phyloP scores from a whole-genome alignment of 2,329 filamentous ascomycete species.

The Grosmannia clavigera region DNA sequence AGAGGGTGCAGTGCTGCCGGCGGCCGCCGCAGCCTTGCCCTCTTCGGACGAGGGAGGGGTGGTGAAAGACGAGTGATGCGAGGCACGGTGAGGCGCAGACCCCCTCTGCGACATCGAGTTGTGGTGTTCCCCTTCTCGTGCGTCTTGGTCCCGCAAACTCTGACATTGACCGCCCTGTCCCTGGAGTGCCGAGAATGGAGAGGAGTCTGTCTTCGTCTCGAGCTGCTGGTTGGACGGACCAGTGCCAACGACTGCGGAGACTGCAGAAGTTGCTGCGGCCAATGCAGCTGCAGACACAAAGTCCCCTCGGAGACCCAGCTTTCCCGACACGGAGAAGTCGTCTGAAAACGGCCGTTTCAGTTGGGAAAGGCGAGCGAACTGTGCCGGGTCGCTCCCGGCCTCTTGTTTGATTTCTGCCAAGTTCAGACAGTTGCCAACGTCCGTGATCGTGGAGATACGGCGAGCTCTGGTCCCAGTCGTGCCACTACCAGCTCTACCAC shows the following conservation, averaged over 20 bases:
- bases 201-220: not conserved
- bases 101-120: constrained; percentile 53
- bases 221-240: not conserved
- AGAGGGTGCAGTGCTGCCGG: constrained; percentile 15
- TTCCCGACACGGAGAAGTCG: not conserved
- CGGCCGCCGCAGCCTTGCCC: not conserved
- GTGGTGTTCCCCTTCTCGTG: constrained; percentile 41
- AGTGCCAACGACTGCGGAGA: not conserved
- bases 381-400: not conserved
- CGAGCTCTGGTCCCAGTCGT: not conserved
- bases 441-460: not conserved
- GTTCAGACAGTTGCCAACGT: not conserved
- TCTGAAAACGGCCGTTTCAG: not conserved
- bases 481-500: not conserved
- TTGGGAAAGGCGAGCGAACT: not conserved
- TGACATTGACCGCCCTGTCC: constrained; percentile 39
- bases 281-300: not conserved
- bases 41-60: constrained; percentile 14
- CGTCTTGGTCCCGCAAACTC: constrained; percentile 36
- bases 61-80: constrained; percentile 24
- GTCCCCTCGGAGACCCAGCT: not conserved
- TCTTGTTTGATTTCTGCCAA: constrained; percentile 1
- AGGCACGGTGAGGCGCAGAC: constrained; percentile 42
- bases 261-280: not conserved
- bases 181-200: not conserved